Base-by-base conservation (phyloP, 768 basidiomycete species). In the Suillus luteus region DNA sequence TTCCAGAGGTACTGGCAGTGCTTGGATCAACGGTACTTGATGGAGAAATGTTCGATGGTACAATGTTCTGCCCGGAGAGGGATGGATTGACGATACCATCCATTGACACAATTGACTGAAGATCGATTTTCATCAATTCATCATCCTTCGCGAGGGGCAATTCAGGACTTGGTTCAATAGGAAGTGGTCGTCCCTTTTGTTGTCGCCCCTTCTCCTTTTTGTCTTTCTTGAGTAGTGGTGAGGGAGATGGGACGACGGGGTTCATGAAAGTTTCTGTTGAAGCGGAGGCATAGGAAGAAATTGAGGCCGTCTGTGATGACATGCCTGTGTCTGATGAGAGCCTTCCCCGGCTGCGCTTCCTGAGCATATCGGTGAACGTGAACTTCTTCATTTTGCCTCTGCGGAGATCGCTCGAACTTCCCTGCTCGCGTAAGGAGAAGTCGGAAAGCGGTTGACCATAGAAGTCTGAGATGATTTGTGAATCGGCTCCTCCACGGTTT, bases 11-110 rank as follows among this genome's bases (percentile, higher is more conserved):
- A 43, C 63, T 69, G 65, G 76, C 77, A 58, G 76, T 71, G 48
- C 77, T 77, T 38, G 72, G 63, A 37, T 71, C 70, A n/a, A 69
- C 61, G 12, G 59, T 57, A 51, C 59, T 61, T 55, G 68, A 65
- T 9, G 68, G 64, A 43, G 71, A 59, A 61, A 62, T 58, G 62
- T 67, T 60, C 69, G 64, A 64, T 70, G 70, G 66, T 68, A 62
- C 44, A 59, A 60, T 33, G 58, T 62, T 35, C 10, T 66, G 60
- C 33, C 55, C 43, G 0, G 71, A 48, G 10, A 49, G 8, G 65
- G 64, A 24, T 69, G 55, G 17, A 64, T 94, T 81, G 65, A 96
- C 78, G 70, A 97, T 94, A 7, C 90, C 95, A 44, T 91, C 89
- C 84, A 97, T 94, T 94, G 59, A 77, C 11, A 89, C 83, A 51